These are phyloP conservation scores for Viola odorata DNA, from an alignment of 345 rosid genomes.

Conservation along the genomic window DNA sequence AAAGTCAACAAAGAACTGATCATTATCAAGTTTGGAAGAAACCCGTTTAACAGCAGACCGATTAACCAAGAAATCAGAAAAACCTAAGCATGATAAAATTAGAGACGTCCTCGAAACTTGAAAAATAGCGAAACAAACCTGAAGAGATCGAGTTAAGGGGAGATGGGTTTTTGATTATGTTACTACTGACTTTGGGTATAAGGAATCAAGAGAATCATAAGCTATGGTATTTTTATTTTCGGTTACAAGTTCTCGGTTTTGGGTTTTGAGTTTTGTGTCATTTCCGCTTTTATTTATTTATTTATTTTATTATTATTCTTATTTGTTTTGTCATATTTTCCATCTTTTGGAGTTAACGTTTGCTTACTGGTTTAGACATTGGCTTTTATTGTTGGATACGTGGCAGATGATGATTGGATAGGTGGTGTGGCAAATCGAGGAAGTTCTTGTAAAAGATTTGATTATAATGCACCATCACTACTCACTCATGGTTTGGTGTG, in stretches of 20 bases:
- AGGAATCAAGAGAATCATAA: constrained; percentile 5
- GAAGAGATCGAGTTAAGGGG: neutral
- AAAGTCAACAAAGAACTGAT: neutral
- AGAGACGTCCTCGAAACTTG: neutral
- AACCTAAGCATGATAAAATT: constrained; percentile 11
- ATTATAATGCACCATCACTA: too few relatives aligned
- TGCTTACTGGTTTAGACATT: neutral
- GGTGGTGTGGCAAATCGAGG: neutral
- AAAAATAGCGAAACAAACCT: constrained; percentile 1
- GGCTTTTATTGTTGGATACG: neutral
- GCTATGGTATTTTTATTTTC: neutral
- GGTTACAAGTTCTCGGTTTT: neutral
- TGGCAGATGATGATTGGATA: neutral
- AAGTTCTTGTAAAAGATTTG: too few relatives aligned
- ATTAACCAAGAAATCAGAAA: too few relatives aligned
- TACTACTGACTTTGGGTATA: neutral
- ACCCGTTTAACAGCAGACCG: too few relatives aligned
- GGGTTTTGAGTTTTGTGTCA: neutral
- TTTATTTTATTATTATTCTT: too few relatives aligned
- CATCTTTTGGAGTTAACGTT: too few relatives aligned
- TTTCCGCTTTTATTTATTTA: neutral
- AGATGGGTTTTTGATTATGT: neutral
- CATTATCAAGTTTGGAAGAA: too few relatives aligned
- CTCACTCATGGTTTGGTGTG: too few relatives aligned
- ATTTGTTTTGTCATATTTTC: too few relatives aligned